Conservation (phyloP, 805 yeast genomes). For the Wickerhamomyces sydowiorum region DNA sequence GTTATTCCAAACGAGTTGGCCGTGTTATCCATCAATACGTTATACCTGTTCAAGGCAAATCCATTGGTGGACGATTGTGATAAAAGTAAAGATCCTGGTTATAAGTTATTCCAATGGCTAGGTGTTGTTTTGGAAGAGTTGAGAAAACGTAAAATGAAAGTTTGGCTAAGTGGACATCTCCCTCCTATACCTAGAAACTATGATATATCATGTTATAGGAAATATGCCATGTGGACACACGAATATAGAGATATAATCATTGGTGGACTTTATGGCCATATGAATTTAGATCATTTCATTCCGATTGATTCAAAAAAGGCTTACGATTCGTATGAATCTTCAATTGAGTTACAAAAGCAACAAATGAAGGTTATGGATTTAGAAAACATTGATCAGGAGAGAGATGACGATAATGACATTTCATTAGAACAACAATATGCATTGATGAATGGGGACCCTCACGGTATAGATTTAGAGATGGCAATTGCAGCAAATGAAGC, state of each 20-base stretch:
- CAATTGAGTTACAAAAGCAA: constrained; percentile 20
- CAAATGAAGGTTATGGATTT: constrained; percentile 22
- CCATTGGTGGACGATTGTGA: constrained; percentile 84
- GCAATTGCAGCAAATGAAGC: constrained; percentile 31
- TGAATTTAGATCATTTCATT: constrained; percentile 83
- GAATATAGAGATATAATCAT: constrained; percentile 80
- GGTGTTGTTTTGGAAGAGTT: constrained; percentile 70
- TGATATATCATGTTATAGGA: constrained; percentile 67
- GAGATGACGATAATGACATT: constrained; percentile 18
- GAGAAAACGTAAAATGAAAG: constrained; percentile 70
- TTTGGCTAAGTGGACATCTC: constrained; percentile 85
- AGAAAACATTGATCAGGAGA: constrained; percentile 10
- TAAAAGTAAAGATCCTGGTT: constrained; percentile 70
- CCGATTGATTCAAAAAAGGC: constrained; percentile 71
- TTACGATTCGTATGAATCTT: constrained; percentile 33
- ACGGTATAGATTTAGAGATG: constrained; percentile 14
- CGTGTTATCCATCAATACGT: constrained; percentile 70
- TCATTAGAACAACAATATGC: constrained; percentile 20
- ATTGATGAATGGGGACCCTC: constrained; percentile 14
- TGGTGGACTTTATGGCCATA: constrained; percentile 84
- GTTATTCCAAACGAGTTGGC: constrained; percentile 79
- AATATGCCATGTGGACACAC: constrained; percentile 73
- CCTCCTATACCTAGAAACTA: constrained; percentile 80
- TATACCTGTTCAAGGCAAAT: constrained; percentile 68
- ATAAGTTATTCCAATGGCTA: constrained; percentile 69